Evolutionary conservation across 495 filamentous ascomycete species (phyloP).

Genomic region (Aspergillus coremiiformis): DNA sequence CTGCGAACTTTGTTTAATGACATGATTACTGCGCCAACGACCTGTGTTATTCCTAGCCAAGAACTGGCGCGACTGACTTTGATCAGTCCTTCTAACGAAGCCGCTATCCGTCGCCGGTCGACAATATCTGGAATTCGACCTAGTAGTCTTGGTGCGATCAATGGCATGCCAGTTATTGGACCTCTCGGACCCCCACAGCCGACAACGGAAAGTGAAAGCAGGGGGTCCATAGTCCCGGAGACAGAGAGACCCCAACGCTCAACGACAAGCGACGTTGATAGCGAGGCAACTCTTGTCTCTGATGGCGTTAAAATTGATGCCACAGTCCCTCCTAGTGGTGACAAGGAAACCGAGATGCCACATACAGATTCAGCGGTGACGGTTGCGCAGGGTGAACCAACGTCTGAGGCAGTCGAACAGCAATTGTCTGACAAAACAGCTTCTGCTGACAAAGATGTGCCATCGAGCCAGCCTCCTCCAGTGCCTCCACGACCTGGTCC

Average conservation of each 20-base stretch:
- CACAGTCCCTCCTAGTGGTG: slow-evolving; percentile 19
- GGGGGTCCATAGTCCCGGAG: slow-evolving; percentile 11
- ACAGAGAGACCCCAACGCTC: slow-evolving; percentile 13
- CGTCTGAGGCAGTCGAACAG: slow-evolving; percentile 5
- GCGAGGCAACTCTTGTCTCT: slow-evolving; percentile 48
- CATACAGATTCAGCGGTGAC: slow-evolving; percentile 12
- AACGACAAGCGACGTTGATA: slow-evolving; percentile 29
- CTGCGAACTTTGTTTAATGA: slow-evolving; percentile 64
- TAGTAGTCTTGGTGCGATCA: slow-evolving; percentile 42
- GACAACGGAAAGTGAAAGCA: slow-evolving; percentile 14
- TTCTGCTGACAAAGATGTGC: slow-evolving; percentile 3
- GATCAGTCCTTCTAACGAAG: slow-evolving; percentile 53
- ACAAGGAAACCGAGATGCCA: slow-evolving; percentile 40
- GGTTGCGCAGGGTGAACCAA: slow-evolving; percentile 9
- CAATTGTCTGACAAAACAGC: background rate
- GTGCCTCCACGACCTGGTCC: slow-evolving; percentile 41
- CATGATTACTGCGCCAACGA: slow-evolving; percentile 52
- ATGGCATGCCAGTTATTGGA: slow-evolving; percentile 45
- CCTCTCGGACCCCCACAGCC: slow-evolving; percentile 41
- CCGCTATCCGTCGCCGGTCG: slow-evolving; percentile 48
- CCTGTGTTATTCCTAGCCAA: slow-evolving; percentile 57
- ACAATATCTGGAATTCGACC: slow-evolving; percentile 38
- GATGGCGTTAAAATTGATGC: slow-evolving; percentile 22
- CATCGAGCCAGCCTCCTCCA: slow-evolving; percentile 33
- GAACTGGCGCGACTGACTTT: slow-evolving; percentile 80